Evolutionary conservation across 2,329 filamentous ascomycete genomes (phyloP).

Genomic region (Fusarium setosum): DNA sequence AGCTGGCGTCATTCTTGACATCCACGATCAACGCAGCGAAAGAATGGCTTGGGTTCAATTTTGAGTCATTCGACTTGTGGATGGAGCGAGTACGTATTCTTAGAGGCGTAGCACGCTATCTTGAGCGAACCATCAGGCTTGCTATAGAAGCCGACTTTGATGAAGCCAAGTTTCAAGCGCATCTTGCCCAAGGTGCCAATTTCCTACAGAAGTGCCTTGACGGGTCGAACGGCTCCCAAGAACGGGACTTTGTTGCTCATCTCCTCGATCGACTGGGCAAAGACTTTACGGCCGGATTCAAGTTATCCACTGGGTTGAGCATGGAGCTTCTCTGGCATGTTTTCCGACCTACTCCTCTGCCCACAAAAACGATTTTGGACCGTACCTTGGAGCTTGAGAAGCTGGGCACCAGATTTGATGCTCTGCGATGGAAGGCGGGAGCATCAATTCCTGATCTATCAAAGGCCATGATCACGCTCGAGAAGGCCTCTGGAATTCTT

Average conservation of each 20-base stretch:
- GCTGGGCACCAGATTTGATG: slow-evolving; percentile 70
- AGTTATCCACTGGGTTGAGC: slow-evolving; percentile 78
- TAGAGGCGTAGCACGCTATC: slow-evolving; percentile 60
- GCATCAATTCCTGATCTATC: slow-evolving; percentile 63
- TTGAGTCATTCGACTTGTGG: slow-evolving; percentile 44
- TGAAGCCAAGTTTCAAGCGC: slow-evolving; percentile 73
- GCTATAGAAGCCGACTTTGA: slow-evolving; percentile 62
- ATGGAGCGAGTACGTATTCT: slow-evolving; percentile 49
- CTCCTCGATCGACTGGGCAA: slow-evolving; percentile 58
- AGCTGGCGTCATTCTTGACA: slow-evolving; percentile 62
- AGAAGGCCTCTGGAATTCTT: slow-evolving; percentile 67
- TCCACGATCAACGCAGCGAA: slow-evolving; percentile 55
- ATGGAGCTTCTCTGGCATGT: slow-evolving; percentile 84
- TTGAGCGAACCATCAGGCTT: slow-evolving; percentile 64
- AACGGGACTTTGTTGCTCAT: slow-evolving; percentile 52
- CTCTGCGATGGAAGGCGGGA: slow-evolving; percentile 67
- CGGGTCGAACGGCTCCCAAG: slow-evolving; percentile 35
- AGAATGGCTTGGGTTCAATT: slow-evolving; percentile 54
- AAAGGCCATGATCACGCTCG: slow-evolving; percentile 65
- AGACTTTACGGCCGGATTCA: slow-evolving; percentile 77
- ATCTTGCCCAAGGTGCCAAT: slow-evolving; percentile 63
- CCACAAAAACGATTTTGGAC: slow-evolving; percentile 57
- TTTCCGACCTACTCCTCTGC: slow-evolving; percentile 73
- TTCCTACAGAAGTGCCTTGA: slow-evolving; percentile 52
- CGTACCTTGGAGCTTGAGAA: slow-evolving; percentile 63